Conservation (phyloP, 2,329 filamentous ascomycete genomes). For the Scorias spongiosa region DNA sequence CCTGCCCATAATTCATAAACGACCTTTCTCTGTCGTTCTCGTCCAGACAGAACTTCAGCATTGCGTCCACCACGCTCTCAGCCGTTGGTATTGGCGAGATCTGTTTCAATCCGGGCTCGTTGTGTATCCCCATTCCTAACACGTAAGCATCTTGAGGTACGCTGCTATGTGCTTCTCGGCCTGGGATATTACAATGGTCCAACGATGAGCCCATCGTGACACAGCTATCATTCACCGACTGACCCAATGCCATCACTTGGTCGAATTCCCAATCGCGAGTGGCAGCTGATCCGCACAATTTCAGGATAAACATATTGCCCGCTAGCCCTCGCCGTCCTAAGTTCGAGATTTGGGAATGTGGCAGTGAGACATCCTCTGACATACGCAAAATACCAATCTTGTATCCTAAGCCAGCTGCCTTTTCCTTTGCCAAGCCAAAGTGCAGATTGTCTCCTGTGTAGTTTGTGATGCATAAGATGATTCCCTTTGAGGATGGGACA, state of each 20-base stretch:
- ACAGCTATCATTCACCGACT: slow-evolving; percentile 28
- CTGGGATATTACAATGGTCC: slow-evolving; percentile 39
- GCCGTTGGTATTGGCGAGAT: slow-evolving; percentile 33
- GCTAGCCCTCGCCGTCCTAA: slow-evolving; percentile 35
- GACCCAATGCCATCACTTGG: slow-evolving; percentile 28
- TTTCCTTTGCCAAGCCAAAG: slow-evolving; percentile 34
- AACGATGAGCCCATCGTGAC: slow-evolving; percentile 37
- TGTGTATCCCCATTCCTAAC: slow-evolving; percentile 37
- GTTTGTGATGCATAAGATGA: slow-evolving; percentile 35
- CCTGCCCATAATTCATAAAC: slow-evolving; percentile 32
- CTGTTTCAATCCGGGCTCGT: slow-evolving; percentile 33
- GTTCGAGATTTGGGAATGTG: slow-evolving; percentile 33
- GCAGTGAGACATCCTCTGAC: slow-evolving; percentile 34
- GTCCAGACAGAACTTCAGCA: slow-evolving; percentile 34
- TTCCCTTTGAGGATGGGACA: slow-evolving; percentile 29
- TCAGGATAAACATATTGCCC: slow-evolving; percentile 35
- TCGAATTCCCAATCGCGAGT: slow-evolving; percentile 31
- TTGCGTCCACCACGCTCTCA: slow-evolving; percentile 32
- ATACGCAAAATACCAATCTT: slow-evolving; percentile 33
- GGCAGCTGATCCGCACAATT: slow-evolving; percentile 31
- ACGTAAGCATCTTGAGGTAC: slow-evolving; percentile 21
- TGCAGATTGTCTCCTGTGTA: slow-evolving; percentile 36
- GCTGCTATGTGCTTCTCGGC: slow-evolving; percentile 33
- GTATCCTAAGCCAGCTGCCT: slow-evolving; percentile 29
- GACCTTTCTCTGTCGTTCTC: slow-evolving; percentile 32